Percentiles rank a stretch among this genome's conserved stretches.
Evolutionary conservation across 78 protist genomes (phyloP).

Genomic region (Dictyostelium firmibasis): DNA sequence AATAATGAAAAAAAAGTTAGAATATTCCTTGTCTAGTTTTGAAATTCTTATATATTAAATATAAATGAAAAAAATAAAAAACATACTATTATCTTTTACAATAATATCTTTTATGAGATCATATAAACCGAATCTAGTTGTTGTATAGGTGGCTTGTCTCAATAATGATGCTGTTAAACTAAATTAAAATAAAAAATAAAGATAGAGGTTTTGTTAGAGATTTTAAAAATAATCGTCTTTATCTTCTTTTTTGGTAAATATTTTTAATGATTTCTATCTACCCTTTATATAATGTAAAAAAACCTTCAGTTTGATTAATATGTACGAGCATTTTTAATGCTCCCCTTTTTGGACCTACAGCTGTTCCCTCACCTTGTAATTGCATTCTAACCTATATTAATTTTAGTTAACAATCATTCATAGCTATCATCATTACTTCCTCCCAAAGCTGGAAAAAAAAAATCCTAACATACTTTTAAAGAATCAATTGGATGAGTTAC

Average conservation of each 20-base stretch:
- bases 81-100: constrained; percentile 24
- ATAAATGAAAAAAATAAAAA: background rate
- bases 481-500: constrained; percentile 82
- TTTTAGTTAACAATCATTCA: background rate
- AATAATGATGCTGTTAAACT: constrained; percentile 75
- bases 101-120: constrained; percentile 45
- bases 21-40: too few species aligned
- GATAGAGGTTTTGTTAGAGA: too few species aligned
- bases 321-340: constrained; percentile 36
- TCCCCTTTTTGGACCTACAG: constrained; percentile 31
- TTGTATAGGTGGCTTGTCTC: constrained; percentile 82
- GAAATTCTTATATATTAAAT: background rate
- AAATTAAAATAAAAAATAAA: too few species aligned
- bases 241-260: too few species aligned
- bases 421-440: too few species aligned
- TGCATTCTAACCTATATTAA: constrained; percentile 69
- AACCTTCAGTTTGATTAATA: constrained; percentile 67
- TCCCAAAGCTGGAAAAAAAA: too few species aligned
- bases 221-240: too few species aligned
- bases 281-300: constrained; percentile 74
- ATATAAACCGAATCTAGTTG: constrained; percentile 80
- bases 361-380: constrained; percentile 42
- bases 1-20: too few species aligned
- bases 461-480: constrained; percentile 21
- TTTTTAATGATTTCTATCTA: too few species aligned